Evolutionary conservation across 139 green algal genomes (phyloP).

Genomic region (Auxenochlorella pyrenoidosa): DNA sequence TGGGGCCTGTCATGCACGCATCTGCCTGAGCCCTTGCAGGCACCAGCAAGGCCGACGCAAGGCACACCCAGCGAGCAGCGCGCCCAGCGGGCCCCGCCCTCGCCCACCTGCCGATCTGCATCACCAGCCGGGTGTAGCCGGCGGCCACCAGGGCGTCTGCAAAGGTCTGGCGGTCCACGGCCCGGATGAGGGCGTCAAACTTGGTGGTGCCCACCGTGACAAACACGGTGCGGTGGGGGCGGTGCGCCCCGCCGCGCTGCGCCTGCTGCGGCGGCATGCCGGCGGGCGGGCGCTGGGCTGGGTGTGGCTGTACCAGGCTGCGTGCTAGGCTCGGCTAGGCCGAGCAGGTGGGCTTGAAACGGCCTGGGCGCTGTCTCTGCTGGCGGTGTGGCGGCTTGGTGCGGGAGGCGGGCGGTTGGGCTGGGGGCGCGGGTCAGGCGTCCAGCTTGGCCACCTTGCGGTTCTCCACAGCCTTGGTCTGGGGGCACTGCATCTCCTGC

Average conservation of each 20-base stretch:
- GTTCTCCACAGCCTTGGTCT: slow-evolving; percentile 73
- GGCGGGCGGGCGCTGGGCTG: background rate
- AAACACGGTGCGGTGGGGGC: slow-evolving; percentile 56
- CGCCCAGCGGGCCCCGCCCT: background rate
- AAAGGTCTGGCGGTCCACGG: slow-evolving; percentile 64
- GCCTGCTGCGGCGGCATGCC: background rate
- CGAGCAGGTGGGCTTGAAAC: no score
- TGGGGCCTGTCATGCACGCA: no score
- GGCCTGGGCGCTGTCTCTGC: no score
- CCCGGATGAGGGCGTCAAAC: slow-evolving; percentile 80
- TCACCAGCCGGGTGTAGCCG: slow-evolving; percentile 74
- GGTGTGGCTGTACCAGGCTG: background rate
- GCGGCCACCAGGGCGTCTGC: slow-evolving; percentile 43
- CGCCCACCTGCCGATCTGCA: slow-evolving; percentile 65
- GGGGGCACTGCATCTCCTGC: slow-evolving; percentile 86
- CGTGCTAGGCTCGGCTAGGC: background rate
- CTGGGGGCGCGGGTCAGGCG: background rate
- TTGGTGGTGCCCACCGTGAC: slow-evolving; percentile 90
- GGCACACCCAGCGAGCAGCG: background rate
- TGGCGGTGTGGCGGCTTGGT: no score
- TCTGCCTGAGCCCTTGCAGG: no score
- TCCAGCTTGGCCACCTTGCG: slow-evolving; percentile 85
- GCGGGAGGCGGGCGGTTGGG: background rate
- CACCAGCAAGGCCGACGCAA: background rate
- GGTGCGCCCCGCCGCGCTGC: background rate